Evolutionary conservation across 1,284 basidiomycete genomes (phyloP), one percentile per base, ranked within the genome.

Genomic region (Ceratobasidium sp.): DNA sequence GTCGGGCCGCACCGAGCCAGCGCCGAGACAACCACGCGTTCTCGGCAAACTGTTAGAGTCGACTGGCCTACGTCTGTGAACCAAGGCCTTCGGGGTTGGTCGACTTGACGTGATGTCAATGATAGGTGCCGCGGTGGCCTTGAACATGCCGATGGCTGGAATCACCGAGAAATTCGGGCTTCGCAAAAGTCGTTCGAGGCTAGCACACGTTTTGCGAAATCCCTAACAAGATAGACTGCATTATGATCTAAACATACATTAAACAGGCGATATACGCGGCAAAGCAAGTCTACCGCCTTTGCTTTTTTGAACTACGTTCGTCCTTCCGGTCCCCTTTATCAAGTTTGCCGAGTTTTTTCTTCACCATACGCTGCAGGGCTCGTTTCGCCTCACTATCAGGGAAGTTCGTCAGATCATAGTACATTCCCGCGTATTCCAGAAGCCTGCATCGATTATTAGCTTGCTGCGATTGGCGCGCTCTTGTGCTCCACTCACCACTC

Each of bases 351-450:
- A 71, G 53, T 46, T 53, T 87, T 82, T 90, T 90, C 77, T 85
- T 85, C 64, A 82, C 69, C 39, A 90, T 85, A 4, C 89, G 86
- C 81, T 89, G 85, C 61, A 96, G 85, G 1, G 91, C 89, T 5
- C 89, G 87, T 86, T 95, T 95, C 46, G 92, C 90, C 84, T 95
- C 93, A 10, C 94, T 91, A 63, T 93, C 90, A 0, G 89, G 86
- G 87, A 95, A 93, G 1, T 85, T 83, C 26, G 84, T 80, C 23
- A 93, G 79, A 83, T 97, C 94, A 84, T 92, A 99, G 87, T 99
- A 99, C 40, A 84, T 84, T 0, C 90, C 86, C 0, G 96, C 95
- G 81, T 89, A 92, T 83, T 98, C 96, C 58, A 98, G 85, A 20
- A 99, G 86, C 95, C 94, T 95, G 28, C 55, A 46, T 7, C 26